Percentiles rank a stretch among this genome's conserved stretches.
These are phyloP conservation scores for Linderniella brevidens DNA, from an alignment of 257 asterid genomes.

Conservation along the genomic window DNA sequence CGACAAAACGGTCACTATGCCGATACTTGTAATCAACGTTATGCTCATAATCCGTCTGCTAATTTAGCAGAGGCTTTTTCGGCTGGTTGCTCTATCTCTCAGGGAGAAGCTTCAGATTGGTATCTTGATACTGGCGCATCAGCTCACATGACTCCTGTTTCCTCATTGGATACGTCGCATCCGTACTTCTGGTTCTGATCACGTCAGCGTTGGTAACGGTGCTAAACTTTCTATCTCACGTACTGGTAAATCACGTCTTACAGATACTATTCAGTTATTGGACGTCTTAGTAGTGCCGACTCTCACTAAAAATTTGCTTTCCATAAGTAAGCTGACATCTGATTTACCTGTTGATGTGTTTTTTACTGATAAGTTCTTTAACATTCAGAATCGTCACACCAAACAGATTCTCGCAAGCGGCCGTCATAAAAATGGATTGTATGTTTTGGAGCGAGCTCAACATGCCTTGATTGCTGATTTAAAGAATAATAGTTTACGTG, in stretches of 20 bases:
- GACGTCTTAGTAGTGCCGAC: background rate
- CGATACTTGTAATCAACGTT: too few relatives aligned
- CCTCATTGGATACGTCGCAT: background rate
- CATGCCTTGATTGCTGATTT: background rate
- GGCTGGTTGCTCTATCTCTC: background rate
- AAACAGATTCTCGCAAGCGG: background rate
- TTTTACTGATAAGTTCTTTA: background rate
- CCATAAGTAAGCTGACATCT: background rate
- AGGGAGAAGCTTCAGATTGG: background rate
- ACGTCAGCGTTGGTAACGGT: background rate
- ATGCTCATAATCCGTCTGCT: too few relatives aligned
- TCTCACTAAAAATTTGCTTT: background rate
- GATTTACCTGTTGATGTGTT: background rate
- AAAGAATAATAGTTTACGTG: background rate
- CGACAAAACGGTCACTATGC: too few relatives aligned
- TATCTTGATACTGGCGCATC: background rate
- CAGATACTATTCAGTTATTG: background rate
- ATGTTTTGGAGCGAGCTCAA: background rate
- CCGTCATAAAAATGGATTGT: background rate
- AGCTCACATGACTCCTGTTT: background rate
- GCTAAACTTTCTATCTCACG: background rate
- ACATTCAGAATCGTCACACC: background rate
- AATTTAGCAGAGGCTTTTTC: background rate
- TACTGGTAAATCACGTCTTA: background rate
- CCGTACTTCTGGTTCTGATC: background rate